Base-by-base conservation (phyloP, 495 filamentous ascomycete genomes). In the Gamarada debralockiae region DNA sequence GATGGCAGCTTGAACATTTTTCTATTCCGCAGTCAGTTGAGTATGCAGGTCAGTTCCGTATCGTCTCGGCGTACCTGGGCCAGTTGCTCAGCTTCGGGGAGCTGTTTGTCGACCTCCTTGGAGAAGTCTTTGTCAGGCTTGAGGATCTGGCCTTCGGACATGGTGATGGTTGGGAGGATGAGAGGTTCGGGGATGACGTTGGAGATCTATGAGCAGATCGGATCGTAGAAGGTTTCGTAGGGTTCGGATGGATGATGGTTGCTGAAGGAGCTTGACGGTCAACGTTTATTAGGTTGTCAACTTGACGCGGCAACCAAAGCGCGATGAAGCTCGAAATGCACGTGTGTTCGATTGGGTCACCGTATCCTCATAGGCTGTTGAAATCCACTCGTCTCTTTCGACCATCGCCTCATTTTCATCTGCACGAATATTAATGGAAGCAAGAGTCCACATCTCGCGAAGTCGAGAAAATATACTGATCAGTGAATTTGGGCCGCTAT, bases 81-180 rank as follows among this genome's bases (percentile, higher is more conserved):
- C 63, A 93, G 83, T 69, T 85, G 73, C 71, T 97, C 79, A 36
- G 90, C 89, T 67, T 96, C 90, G 49, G 89, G 87, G 66, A 98
- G 80, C 71, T 88, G 80, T 72, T 86, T 84, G 77, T 98, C 91
- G 61, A 86, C 88, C 69, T 96, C 89, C 73, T 92, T 93, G 65
- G 86, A 85, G 81, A 85, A 83, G 73, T 84, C 81, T 76, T 82
- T 82, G 75, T 84, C 81, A 58, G 81, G 80, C 60, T 70, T 73
- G 38, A 62, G 57, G 22, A 71, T 57, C 54, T 53, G 52, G 57
- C 59, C 60, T 17, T 67, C 67, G 10, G 69, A 67, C 68, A 71
- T 71, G 15, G 25, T 58, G 31, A 42, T 17, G 25, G 44, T 15
- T 15, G 27, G 8, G 24, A 52, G 20, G 9, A n/a, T 20, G 12